phyloP scores from a whole-genome alignment of 2,329 filamentous ascomycete species.

The Colletotrichum liriopes region DNA sequence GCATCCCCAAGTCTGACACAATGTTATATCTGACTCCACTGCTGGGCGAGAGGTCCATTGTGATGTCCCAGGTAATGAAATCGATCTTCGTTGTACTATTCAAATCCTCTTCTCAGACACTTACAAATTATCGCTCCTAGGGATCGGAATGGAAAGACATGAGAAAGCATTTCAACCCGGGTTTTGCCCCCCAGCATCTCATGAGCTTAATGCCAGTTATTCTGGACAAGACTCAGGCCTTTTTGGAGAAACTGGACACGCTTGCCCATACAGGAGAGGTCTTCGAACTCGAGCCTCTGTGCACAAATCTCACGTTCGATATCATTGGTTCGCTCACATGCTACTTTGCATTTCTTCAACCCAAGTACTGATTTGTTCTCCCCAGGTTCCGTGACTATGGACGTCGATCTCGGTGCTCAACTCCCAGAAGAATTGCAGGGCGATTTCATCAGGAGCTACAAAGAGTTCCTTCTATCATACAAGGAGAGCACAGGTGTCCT shows the following conservation, averaged over 20 bases:
- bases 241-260: constrained; percentile 45
- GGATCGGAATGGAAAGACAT: constrained; percentile 45
- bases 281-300: constrained; percentile 45
- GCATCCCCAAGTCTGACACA: constrained; percentile 52
- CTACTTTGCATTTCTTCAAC: accelerated
- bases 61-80: constrained; percentile 27
- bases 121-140: neutral
- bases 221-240: constrained; percentile 52
- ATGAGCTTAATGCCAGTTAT: constrained; percentile 55
- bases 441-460: constrained; percentile 51
- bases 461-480: constrained; percentile 47
- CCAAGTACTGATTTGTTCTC: constrained; percentile 11
- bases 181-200: constrained; percentile 58
- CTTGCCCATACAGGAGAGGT: constrained; percentile 30
- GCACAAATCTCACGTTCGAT: constrained; percentile 56
- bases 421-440: constrained; percentile 44
- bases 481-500: constrained; percentile 42
- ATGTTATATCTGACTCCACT: constrained; percentile 47
- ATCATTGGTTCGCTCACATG: constrained; percentile 48
- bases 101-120: neutral
- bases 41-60: constrained; percentile 44
- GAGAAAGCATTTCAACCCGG: constrained; percentile 56
- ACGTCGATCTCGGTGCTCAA: constrained; percentile 54
- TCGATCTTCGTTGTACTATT: neutral
- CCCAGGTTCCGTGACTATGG: constrained; percentile 52